These are phyloP conservation scores for Linaria vulgaris DNA, from an alignment of 257 asterid species.

Conservation along the genomic window DNA sequence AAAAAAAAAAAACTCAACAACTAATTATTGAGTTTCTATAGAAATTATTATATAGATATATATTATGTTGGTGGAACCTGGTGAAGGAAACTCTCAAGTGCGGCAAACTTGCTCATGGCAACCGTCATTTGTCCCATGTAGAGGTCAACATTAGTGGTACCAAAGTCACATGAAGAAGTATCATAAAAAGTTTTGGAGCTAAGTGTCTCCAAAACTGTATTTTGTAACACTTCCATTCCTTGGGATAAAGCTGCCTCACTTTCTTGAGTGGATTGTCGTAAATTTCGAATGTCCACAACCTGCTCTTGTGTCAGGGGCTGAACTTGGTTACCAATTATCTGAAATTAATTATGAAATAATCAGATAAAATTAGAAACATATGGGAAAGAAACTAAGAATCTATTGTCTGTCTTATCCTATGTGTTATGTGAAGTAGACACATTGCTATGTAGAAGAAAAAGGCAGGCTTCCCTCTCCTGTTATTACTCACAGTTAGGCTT, in stretches of 20 bases:
- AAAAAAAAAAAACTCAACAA: too few relatives aligned
- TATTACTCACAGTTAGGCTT: too few relatives aligned
- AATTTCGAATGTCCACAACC: conserved; percentile 67
- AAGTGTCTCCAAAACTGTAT: conserved; percentile 85
- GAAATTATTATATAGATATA: too few relatives aligned
- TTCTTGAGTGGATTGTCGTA: conserved; percentile 88
- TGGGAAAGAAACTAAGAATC: too few relatives aligned
- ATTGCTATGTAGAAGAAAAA: too few relatives aligned
- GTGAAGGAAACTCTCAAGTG: conserved; percentile 92
- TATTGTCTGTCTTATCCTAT: too few relatives aligned
- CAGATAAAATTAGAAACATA: conserved; percentile 17
- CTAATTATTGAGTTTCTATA: too few relatives aligned
- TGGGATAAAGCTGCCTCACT: conserved; percentile 93
- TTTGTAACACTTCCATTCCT: conserved; percentile 97
- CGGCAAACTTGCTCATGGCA: conserved; percentile 95
- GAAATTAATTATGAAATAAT: conserved; percentile 26
- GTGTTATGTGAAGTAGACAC: too few relatives aligned
- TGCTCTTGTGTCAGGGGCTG: conserved; percentile 95
- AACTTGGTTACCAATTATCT: conserved; percentile 82
- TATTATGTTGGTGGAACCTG: conserved; percentile 59
- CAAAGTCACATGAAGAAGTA: too few relatives aligned
- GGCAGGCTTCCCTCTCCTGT: too few relatives aligned
- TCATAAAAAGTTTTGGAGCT: too few relatives aligned
- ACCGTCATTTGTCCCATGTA: conserved; percentile 99
- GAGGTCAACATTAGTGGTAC: conserved; percentile 83